These are phyloP conservation scores for Xylaria sp. DNA, from an alignment of 2,329 filamentous ascomycete species.

Conservation along the genomic window DNA sequence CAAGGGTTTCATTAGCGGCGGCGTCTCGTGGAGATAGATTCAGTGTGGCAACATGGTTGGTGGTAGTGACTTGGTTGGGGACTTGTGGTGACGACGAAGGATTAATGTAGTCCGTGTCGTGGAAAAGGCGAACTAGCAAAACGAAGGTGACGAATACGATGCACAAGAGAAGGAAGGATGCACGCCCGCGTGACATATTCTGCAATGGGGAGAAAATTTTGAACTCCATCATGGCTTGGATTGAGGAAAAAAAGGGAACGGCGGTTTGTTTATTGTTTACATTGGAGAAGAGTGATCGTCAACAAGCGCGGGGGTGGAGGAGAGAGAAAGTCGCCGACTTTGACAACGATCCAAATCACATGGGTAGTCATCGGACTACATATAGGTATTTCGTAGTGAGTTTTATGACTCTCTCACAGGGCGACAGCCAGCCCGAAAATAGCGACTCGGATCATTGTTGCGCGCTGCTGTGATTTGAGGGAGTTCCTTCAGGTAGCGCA, in stretches of 20 bases:
- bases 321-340: not conserved
- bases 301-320: not conserved
- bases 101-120: not conserved
- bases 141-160: not conserved
- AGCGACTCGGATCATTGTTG: not conserved
- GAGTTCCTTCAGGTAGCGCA: not conserved
- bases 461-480: not conserved
- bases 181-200: not conserved
- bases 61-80: too few species aligned
- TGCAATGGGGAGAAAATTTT: not conserved
- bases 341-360: not conserved
- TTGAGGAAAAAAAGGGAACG: not conserved
- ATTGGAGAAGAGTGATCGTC: not conserved
- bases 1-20: slow-evolving; percentile 1
- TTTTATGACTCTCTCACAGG: not conserved
- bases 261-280: not conserved
- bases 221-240: not conserved
- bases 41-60: not conserved
- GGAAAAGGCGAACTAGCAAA: not conserved
- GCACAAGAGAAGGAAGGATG: not conserved
- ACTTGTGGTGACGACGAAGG: too few species aligned
- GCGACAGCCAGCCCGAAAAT: not conserved
- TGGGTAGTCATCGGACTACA: not conserved
- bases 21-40: not conserved
- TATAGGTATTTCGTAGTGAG: not conserved